A percentile compares a stretch with the other conserved stretches of the same genome.
Evolutionary conservation across 176 grass and related monocot genomes (phyloP).

Genomic region (Carex cristatella): DNA sequence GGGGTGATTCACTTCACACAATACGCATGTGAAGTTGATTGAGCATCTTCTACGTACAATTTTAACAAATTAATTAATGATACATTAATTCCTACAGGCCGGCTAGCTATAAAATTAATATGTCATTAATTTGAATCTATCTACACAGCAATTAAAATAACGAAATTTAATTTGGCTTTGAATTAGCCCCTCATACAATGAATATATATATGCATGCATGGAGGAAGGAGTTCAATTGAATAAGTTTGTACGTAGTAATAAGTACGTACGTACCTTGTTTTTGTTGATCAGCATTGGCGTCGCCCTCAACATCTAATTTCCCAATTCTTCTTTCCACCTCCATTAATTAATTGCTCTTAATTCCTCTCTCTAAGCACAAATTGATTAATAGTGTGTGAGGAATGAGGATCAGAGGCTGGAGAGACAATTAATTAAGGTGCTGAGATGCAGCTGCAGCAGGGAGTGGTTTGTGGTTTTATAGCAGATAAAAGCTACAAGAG

Average conservation of each 20-base stretch:
- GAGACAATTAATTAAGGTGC: too few species aligned
- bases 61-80: background rate
- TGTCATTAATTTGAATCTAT: background rate
- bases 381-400: background rate
- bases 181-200: background rate
- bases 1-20: background rate
- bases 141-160: background rate
- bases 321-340: slow-evolving; percentile 43
- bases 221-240: too few species aligned
- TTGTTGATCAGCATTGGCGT: slow-evolving; percentile 46
- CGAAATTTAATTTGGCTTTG: background rate
- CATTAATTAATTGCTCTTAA: too few species aligned
- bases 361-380: background rate
- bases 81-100: background rate
- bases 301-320: slow-evolving; percentile 38
- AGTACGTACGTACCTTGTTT: slow-evolving; percentile 46
- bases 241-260: background rate
- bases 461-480: slow-evolving; percentile 4
- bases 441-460: background rate
- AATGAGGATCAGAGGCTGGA: background rate
- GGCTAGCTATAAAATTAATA: background rate
- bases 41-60: background rate
- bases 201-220: too few species aligned
- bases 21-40: background rate
- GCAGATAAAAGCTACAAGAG: slow-evolving; percentile 1